These are phyloP conservation scores for Metschnikowia borealis DNA, from an alignment of 805 yeast species.

Conservation along the genomic window DNA sequence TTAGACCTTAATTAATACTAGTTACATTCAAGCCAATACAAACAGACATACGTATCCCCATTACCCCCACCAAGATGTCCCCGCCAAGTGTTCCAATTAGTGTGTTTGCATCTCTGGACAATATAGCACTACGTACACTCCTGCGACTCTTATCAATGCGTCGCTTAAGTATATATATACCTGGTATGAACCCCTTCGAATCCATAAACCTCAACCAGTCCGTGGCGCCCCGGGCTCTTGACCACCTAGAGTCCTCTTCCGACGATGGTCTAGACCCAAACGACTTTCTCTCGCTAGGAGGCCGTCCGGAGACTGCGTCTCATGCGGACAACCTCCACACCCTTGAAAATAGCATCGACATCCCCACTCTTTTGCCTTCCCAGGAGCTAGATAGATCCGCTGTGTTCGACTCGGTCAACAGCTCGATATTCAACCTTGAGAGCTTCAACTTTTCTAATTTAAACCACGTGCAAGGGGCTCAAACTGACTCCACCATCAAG, in stretches of 20 bases:
- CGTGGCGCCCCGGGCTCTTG: background rate
- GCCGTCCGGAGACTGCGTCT: background rate
- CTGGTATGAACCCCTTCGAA: constrained; percentile 12
- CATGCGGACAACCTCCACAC: background rate
- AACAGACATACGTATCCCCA: too few relatives aligned
- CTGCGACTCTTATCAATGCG: constrained; percentile 1
- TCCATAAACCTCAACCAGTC: constrained; percentile 16
- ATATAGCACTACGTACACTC: background rate
- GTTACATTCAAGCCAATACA: too few relatives aligned
- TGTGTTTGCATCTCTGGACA: background rate
- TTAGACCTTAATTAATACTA: too few relatives aligned
- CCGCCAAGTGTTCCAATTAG: background rate
- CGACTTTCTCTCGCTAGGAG: constrained; percentile 16
- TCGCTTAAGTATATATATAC: background rate
- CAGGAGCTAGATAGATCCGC: constrained; percentile 1
- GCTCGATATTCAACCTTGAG: background rate
- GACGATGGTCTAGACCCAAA: constrained; percentile 21
- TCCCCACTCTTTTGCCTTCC: background rate
- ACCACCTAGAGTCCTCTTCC: constrained; percentile 11
- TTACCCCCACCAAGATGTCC: background rate
- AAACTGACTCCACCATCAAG: constrained; percentile 1
- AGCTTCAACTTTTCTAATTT: background rate
- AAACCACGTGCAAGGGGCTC: background rate
- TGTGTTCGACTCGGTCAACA: background rate
- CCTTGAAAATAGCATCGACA: background rate